Evolutionary conservation across 805 yeast species (phyloP).

Genomic region (Ogataea allantospora): DNA sequence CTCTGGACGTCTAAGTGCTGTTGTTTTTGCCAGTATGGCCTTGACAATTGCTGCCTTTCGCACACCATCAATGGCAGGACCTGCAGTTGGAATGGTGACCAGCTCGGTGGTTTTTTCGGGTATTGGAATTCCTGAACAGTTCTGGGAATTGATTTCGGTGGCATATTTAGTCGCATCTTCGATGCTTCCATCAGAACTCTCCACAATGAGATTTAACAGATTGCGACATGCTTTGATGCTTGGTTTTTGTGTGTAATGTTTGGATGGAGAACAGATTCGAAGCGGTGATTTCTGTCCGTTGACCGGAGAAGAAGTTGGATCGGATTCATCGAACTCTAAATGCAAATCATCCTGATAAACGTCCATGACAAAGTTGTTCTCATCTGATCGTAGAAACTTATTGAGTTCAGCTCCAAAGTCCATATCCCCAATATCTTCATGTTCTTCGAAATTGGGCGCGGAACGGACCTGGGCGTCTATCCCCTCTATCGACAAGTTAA

Average conservation of each 20-base stretch:
- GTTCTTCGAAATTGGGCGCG: slow-evolving; percentile 16
- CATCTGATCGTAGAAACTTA: slow-evolving; percentile 18
- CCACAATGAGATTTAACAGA: slow-evolving; percentile 51
- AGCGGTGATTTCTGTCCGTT: slow-evolving; percentile 33
- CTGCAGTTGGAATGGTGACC: slow-evolving; percentile 54
- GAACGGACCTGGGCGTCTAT: slow-evolving; percentile 38
- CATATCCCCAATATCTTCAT: slow-evolving; percentile 18
- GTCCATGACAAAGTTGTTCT: slow-evolving; percentile 18
- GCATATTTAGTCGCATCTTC: slow-evolving; percentile 69
- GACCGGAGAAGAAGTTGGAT: not conserved
- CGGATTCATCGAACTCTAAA: slow-evolving; percentile 21
- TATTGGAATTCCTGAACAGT: slow-evolving; percentile 59
- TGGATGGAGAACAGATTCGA: slow-evolving; percentile 44
- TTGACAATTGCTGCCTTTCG: slow-evolving; percentile 37
- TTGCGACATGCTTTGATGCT: slow-evolving; percentile 30
- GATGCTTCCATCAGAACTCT: slow-evolving; percentile 57
- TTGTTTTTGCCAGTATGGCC: slow-evolving; percentile 31
- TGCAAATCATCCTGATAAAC: slow-evolving; percentile 24
- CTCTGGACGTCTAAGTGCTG: slow-evolving; percentile 6
- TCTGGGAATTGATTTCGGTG: slow-evolving; percentile 62
- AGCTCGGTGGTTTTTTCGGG: slow-evolving; percentile 57
- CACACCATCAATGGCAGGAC: slow-evolving; percentile 31
- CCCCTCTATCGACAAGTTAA: slow-evolving; percentile 32
- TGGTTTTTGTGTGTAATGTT: slow-evolving; percentile 32
- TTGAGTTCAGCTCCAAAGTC: slow-evolving; percentile 23